Evolutionary conservation across 768 basidiomycete genomes (phyloP).

Genomic region (Leucocoprinus sp.): DNA sequence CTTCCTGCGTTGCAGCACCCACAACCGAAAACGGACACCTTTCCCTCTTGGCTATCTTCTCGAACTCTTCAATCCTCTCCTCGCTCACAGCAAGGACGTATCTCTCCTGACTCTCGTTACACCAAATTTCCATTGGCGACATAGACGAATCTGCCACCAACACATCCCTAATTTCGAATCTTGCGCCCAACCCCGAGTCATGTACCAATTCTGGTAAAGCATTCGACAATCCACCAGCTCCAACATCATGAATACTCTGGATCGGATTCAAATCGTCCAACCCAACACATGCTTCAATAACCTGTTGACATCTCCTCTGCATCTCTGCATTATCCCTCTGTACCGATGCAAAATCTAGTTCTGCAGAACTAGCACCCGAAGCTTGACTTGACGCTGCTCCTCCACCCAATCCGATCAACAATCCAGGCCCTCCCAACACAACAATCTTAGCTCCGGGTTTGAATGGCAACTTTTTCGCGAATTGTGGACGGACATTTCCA

Average conservation of each 20-base stretch:
- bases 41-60: constrained; percentile 75
- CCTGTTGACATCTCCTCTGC: constrained; percentile 95
- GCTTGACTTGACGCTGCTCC: constrained; percentile 94
- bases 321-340: constrained; percentile 98
- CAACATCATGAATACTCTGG: constrained; percentile 96
- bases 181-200: constrained; percentile 86
- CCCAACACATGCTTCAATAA: constrained; percentile 85
- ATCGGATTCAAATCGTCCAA: constrained; percentile 61
- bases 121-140: constrained; percentile 99
- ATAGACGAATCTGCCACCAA: constrained; percentile 86
- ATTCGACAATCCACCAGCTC: constrained; percentile 94
- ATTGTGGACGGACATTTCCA: constrained; percentile 83
- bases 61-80: constrained; percentile 55
- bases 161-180: constrained; percentile 90
- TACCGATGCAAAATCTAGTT: constrained; percentile 95
- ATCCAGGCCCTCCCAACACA: constrained; percentile 91
- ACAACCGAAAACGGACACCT: constrained; percentile 92
- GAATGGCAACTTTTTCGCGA: constrained; percentile 73
- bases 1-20: constrained; percentile 73
- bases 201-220: constrained; percentile 96
- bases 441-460: constrained; percentile 78
- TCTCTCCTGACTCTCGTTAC: constrained; percentile 97
- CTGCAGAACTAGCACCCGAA: constrained; percentile 83
- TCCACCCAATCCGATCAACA: constrained; percentile 94
- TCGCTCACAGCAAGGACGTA: constrained; percentile 88